Base-by-base conservation (phyloP, 164 flowering plant species). In the Brasenia schreberi region DNA sequence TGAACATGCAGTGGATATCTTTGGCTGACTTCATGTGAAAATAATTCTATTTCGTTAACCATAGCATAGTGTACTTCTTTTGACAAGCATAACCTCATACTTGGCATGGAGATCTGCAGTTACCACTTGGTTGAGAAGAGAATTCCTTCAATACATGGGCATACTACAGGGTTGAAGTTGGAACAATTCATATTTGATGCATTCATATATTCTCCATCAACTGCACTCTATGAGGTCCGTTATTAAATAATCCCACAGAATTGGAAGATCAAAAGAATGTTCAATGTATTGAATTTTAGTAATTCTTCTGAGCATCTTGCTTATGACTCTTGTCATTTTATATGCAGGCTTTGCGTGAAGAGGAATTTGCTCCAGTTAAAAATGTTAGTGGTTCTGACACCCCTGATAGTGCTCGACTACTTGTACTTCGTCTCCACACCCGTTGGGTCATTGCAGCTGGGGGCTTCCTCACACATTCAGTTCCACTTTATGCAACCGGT, bases 401-500 rank as follows among this genome's bases (percentile, higher is more conserved):
- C 63, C 99, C 99, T 19, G 97, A 89, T 19, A 91, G 89, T 75
- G 99, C 99, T 52, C 74, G 90, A 18, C 76, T 91, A 64, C 91
- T 91, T 65, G 81, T 89, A 63, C 97, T 94, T 62, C 90, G 99
- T 16, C 96, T 94, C 33, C 99, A 94, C 66, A 70, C 86, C 62
- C 96, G 99, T 66, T 91, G 97, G 97, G 96, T 94, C 19, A 85
- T 85, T 70, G 92, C 93, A 62, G 99, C 99, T 6, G 99, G 99
- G 19, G 99, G 98, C 64, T 91, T 91, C 75, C 70, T 93, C 68
- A 93, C 98, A 1, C 97, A 94, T 76, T 90, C 98, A 1, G 95
- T 94, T 72, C 98, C 98, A 11, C 73, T 93, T 66, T 90, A 90
- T 73, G 76, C 84, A 39, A 93, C 98, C 49, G 97, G 98, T 92